Evolutionary conservation across 2,329 filamentous ascomycete species (phyloP), one percentile per base, ranked within the genome.

Genomic region (Metarhizium rileyi): DNA sequence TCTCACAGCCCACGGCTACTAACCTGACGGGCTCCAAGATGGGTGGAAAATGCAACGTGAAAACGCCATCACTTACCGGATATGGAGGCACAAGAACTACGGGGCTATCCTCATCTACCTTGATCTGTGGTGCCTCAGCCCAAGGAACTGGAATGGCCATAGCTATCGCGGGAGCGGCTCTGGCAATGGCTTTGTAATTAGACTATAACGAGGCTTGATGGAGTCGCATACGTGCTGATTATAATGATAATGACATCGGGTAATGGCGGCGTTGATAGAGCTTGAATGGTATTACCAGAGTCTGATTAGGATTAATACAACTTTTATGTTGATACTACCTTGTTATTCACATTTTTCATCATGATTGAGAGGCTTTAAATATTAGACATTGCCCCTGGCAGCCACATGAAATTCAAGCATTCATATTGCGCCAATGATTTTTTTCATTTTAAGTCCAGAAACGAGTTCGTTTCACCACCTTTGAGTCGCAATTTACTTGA

Each of bases 101-200:
- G 20, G 36, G 9, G 40, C 9, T 22, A 18, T 35, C 40, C 27
- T 27, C 52, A 14, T 44, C 41, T 14, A 25, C 44, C 18, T 41
- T 50, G 3, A 53, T 52, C 16, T 59, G 56, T 4, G 64, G 58
- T 16, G 58, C 59, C 18, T 57, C 63, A 3, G 59, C 61, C 5
- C 56, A 57, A 8, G 60, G 51, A 3, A n/a, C 45, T 8, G 51
- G 42, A 3, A 58, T 57, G 3, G 61, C 57, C 16, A 50, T 61
- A 25, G 56, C 58, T 6, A 52, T 61, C 41, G 62, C 57, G 45
- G 64, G 63, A 14, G 56, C 59, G 30, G 57, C 58, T n/a, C 43
- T 64, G 23, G 44, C 64, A 33, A 59, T 54, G 33, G 60, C 57
- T n/a, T 36, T 67, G 47, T 67, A 47, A 56, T 8, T 25, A 45